phyloP scores from a whole-genome alignment of 352 stramenopile genomes.

The Elongisporangium prolatum region DNA sequence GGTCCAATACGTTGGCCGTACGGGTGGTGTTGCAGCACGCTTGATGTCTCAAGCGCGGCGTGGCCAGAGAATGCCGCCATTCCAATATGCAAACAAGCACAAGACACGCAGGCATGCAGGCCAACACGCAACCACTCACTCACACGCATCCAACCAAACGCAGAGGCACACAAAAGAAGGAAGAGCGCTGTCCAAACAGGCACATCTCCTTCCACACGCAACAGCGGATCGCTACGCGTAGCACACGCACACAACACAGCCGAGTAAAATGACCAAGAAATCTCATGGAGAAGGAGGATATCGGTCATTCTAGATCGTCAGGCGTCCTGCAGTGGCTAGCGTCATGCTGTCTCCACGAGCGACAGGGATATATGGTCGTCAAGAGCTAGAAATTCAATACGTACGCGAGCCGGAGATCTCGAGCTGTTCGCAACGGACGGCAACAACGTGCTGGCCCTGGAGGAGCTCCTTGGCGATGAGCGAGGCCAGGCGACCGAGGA shows the following conservation, averaged over 20 bases:
- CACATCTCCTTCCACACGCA: neutral
- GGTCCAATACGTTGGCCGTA: neutral
- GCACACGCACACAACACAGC: neutral
- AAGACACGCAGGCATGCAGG: slow-evolving; percentile 3
- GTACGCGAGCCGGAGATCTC: slow-evolving; percentile 97
- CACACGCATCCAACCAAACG: neutral
- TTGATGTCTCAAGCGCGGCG: neutral
- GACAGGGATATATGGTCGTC: neutral
- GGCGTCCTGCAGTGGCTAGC: neutral
- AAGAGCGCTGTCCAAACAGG: neutral
- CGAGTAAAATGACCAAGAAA: neutral
- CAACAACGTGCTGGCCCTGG: slow-evolving; percentile 97
- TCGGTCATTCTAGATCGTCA: neutral
- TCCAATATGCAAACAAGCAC: slow-evolving; percentile 1
- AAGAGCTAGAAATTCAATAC: slow-evolving; percentile 15
- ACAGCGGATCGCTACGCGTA: neutral
- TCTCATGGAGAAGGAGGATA: neutral
- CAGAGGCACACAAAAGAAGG: neutral
- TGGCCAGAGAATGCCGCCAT: neutral
- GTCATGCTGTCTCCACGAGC: neutral
- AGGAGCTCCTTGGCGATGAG: slow-evolving; percentile 99
- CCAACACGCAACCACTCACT: slow-evolving; percentile 3
- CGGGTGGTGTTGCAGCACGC: neutral
- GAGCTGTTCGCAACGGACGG: slow-evolving; percentile 98
- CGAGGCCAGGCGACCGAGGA: slow-evolving; percentile 97